These are phyloP conservation scores for Colletotrichum limetticola DNA, from an alignment of 2,329 filamentous ascomycete genomes.

Conservation along the genomic window DNA sequence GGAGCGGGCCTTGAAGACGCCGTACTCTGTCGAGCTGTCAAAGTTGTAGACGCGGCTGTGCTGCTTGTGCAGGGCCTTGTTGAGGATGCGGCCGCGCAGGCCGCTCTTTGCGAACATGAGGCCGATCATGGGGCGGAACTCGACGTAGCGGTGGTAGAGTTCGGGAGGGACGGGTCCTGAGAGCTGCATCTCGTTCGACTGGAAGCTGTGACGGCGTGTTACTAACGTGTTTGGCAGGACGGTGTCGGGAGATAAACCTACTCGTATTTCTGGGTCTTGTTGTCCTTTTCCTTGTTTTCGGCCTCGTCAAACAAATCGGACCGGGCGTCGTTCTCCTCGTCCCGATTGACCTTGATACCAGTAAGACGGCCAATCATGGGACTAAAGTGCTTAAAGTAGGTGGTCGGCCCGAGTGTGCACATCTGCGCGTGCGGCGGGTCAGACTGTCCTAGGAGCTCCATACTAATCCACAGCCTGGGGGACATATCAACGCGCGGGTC, in stretches of 20 bases:
- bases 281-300: slow-evolving; percentile 53
- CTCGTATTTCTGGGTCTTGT: slow-evolving; percentile 79
- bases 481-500: slow-evolving; percentile 72
- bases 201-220: slow-evolving; percentile 70
- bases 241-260: no score
- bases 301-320: slow-evolving; percentile 36
- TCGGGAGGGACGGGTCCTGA: slow-evolving; percentile 81
- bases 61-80: slow-evolving; percentile 89
- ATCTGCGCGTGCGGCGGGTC: slow-evolving; percentile 74
- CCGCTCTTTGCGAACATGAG: slow-evolving; percentile 87
- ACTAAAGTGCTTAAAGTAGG: slow-evolving; percentile 86
- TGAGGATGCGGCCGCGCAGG: slow-evolving; percentile 81
- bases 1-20: slow-evolving; percentile 73
- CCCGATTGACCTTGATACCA: slow-evolving; percentile 74
- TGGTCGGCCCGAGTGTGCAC: slow-evolving; percentile 82
- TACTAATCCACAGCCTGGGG: slow-evolving; percentile 77
- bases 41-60: slow-evolving; percentile 92
- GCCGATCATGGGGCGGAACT: slow-evolving; percentile 90
- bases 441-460: slow-evolving; percentile 81
- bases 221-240: no score
- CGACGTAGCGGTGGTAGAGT: slow-evolving; percentile 92
- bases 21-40: slow-evolving; percentile 79
- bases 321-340: slow-evolving; percentile 61
- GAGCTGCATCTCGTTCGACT: slow-evolving; percentile 91
- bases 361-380: slow-evolving; percentile 87